A percentile compares a stretch with the other conserved stretches of the same genome.
Evolutionary conservation across 495 filamentous ascomycete genomes (phyloP).

Genomic region (Penicillium simplicissimum): DNA sequence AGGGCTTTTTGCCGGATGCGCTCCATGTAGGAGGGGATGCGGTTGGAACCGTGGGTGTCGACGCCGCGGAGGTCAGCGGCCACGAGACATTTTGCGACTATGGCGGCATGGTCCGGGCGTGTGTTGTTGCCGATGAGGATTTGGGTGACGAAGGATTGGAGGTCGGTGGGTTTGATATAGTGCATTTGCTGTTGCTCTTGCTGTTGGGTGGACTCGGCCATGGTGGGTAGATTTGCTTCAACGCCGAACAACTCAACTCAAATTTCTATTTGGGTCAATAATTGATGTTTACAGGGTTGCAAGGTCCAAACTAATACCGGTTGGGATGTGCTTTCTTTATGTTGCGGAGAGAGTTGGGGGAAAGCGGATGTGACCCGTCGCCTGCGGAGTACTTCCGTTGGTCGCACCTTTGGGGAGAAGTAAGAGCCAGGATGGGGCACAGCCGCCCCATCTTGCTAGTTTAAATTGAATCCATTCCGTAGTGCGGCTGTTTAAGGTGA

Average conservation of each 20-base stretch:
- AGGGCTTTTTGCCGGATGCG: constrained; percentile 68
- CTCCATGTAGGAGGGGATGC: constrained; percentile 72
- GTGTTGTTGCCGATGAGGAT: constrained; percentile 62
- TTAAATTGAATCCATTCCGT: too few relatives aligned
- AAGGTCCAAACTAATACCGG: neutral
- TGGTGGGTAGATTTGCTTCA: constrained; percentile 7
- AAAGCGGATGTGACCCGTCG: constrained; percentile 15
- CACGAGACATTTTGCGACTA: constrained; percentile 64
- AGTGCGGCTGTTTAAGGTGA: too few relatives aligned
- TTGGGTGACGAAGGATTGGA: constrained; percentile 41
- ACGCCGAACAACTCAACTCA: neutral
- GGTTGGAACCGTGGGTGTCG: constrained; percentile 76
- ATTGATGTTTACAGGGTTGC: neutral
- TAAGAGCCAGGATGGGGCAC: neutral
- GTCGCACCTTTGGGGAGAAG: neutral
- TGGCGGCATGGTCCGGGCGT: constrained; percentile 52
- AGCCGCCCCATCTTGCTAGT: neutral
- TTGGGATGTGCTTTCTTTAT: constrained; percentile 6
- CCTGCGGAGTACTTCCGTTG: constrained; percentile 5
- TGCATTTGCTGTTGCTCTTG: constrained; percentile 27
- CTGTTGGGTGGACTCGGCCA: constrained; percentile 18
- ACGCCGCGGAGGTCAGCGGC: constrained; percentile 75
- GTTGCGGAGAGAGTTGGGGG: constrained; percentile 10
- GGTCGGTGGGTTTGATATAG: constrained; percentile 27
- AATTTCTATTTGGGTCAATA: neutral